These are phyloP conservation scores for Colletotrichum costaricense DNA, from an alignment of 2,329 filamentous ascomycete genomes.

Conservation along the genomic window DNA sequence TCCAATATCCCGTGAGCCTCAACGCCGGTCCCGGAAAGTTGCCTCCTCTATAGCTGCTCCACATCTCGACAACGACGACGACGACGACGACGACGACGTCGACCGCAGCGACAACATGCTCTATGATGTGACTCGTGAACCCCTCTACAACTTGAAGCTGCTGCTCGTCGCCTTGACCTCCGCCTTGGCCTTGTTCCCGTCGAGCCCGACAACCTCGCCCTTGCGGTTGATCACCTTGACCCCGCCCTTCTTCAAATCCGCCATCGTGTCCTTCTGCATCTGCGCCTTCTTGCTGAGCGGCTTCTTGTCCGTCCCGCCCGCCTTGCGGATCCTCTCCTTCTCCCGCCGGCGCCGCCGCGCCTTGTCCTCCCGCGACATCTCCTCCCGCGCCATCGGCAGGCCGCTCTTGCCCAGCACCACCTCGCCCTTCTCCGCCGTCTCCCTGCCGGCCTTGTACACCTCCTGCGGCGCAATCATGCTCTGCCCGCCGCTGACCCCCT, in stretches of 20 bases:
- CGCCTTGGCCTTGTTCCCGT: slow-evolving; percentile 79
- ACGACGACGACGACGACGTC: background rate
- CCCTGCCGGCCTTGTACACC: slow-evolving; percentile 84
- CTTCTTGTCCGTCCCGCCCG: slow-evolving; percentile 61
- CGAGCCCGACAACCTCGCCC: slow-evolving; percentile 85
- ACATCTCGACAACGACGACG: background rate
- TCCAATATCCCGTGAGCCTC: slow-evolving; percentile 7
- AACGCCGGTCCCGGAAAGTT: slow-evolving; percentile 10
- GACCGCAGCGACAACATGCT: background rate
- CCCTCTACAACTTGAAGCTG: slow-evolving; percentile 69
- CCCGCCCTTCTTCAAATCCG: slow-evolving; percentile 82
- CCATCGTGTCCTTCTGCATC: slow-evolving; percentile 63
- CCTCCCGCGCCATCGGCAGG: slow-evolving; percentile 81
- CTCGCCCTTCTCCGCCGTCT: slow-evolving; percentile 73
- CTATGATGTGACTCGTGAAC: background rate
- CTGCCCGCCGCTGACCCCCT: slow-evolving; percentile 74
- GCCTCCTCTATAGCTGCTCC: background rate
- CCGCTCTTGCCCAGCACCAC: slow-evolving; percentile 79
- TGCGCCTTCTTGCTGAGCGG: slow-evolving; percentile 67
- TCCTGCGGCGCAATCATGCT: slow-evolving; percentile 94
- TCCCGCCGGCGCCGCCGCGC: slow-evolving; percentile 78
- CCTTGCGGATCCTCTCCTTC: slow-evolving; percentile 86
- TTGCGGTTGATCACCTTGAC: slow-evolving; percentile 94
- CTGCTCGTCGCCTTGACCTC: slow-evolving; percentile 63
- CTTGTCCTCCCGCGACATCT: slow-evolving; percentile 91